phyloP scores from a whole-genome alignment of 805 yeast species.

The Kluyveromyces starmeri region DNA sequence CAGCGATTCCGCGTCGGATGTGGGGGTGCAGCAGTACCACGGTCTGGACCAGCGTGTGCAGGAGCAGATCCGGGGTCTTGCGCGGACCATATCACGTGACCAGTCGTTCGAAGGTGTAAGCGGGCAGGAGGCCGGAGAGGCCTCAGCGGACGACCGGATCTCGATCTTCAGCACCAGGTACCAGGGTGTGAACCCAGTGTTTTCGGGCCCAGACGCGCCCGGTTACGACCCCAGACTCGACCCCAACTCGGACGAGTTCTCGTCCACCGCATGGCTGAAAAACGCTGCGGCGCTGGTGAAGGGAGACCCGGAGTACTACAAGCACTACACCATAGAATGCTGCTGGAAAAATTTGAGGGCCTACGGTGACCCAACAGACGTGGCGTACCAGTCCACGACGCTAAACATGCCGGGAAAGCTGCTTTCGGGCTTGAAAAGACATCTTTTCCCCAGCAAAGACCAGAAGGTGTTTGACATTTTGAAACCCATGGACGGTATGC shows the following conservation, averaged over 20 bases:
- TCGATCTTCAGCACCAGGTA: slow-evolving; percentile 12
- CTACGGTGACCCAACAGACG: slow-evolving; percentile 56
- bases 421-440: slow-evolving; percentile 15
- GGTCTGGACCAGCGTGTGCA: slow-evolving; percentile 33
- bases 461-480: slow-evolving; percentile 38
- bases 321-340: slow-evolving; percentile 51
- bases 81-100: slow-evolving; percentile 27
- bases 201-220: slow-evolving; percentile 10
- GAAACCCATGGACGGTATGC: slow-evolving; percentile 57
- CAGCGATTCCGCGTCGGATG: background rate
- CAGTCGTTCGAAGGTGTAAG: background rate
- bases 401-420: slow-evolving; percentile 35
- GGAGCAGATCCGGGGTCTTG: slow-evolving; percentile 32
- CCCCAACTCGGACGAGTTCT: slow-evolving; percentile 51
- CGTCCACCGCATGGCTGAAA: slow-evolving; percentile 58
- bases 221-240: slow-evolving; percentile 39
- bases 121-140: background rate
- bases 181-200: slow-evolving; percentile 22
- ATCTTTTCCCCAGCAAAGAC: slow-evolving; percentile 19
- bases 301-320: slow-evolving; percentile 53
- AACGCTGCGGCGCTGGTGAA: slow-evolving; percentile 46
- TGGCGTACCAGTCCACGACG: slow-evolving; percentile 57
- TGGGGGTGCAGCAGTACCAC: slow-evolving; percentile 12
- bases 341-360: slow-evolving; percentile 52
- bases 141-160: slow-evolving; percentile 1